Conservation (phyloP, 2,329 filamentous ascomycete genomes). For the Colletotrichum sojae region DNA sequence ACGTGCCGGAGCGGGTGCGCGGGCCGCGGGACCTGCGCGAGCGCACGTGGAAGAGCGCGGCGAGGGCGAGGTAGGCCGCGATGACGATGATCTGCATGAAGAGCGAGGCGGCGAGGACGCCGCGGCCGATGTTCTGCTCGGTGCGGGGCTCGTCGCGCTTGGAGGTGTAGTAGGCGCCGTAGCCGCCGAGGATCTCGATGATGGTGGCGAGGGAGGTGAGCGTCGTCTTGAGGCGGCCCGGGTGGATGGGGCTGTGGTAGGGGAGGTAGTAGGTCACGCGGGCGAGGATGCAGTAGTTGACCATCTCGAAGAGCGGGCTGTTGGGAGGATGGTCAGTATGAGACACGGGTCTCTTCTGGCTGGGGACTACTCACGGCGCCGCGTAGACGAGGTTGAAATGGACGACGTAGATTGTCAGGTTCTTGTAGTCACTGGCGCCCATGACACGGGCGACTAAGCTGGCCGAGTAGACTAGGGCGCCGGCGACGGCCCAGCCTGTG, state of each 20-base stretch:
- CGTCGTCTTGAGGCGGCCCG: constrained; percentile 52
- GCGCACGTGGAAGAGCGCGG: constrained; percentile 53
- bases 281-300: constrained; percentile 69
- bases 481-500: background rate
- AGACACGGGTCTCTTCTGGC: background rate
- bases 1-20: background rate
- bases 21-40: constrained; percentile 2
- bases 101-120: constrained; percentile 50
- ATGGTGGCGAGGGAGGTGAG: constrained; percentile 53
- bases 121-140: constrained; percentile 42
- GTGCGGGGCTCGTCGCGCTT: constrained; percentile 44
- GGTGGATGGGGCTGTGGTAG: constrained; percentile 62
- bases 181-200: constrained; percentile 54
- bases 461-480: background rate
- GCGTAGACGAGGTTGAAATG: background rate
- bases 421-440: background rate
- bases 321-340: background rate
- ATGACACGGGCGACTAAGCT: background rate
- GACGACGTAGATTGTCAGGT: background rate
- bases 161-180: constrained; percentile 48
- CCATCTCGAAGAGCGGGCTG: constrained; percentile 66
- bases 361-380: background rate
- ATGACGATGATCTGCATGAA: constrained; percentile 55
- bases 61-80: constrained; percentile 50
- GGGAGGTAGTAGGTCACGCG: constrained; percentile 69